phyloP scores from a whole-genome alignment of 1,284 basidiomycete genomes.

The Cutaneotrichosporon sp. region DNA sequence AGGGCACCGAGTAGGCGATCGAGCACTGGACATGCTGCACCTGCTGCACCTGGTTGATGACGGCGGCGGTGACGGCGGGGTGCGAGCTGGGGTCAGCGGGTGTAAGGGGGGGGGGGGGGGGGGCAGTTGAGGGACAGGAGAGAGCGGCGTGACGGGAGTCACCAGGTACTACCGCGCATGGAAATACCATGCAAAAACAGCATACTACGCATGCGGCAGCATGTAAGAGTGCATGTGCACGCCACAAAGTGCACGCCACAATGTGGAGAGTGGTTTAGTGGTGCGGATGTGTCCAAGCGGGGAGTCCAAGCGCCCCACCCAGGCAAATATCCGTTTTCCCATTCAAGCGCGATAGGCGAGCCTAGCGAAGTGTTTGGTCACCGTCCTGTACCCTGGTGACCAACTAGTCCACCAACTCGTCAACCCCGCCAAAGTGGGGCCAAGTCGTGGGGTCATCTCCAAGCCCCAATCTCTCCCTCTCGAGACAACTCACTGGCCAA shows the following conservation, averaged over 20 bases:
- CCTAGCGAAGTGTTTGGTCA: neutral
- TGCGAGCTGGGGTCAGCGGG: conserved; percentile 62
- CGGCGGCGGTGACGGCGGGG: conserved; percentile 76
- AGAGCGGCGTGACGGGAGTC: neutral
- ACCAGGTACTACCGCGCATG: neutral
- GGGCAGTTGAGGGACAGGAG: conserved; percentile 25
- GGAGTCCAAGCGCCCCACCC: too few species aligned
- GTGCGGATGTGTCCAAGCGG: neutral
- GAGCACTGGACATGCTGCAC: conserved; percentile 70
- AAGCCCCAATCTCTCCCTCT: neutral
- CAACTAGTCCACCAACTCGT: too few species aligned
- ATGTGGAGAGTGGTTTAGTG: neutral
- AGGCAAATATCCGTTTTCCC: conserved; percentile 6
- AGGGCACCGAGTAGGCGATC: conserved; percentile 24
- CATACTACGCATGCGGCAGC: neutral
- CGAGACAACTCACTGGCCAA: conserved; percentile 21
- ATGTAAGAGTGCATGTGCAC: too few species aligned
- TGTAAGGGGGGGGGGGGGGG: neutral
- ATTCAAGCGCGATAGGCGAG: conserved; percentile 7
- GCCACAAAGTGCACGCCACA: too few species aligned
- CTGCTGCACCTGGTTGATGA: conserved; percentile 76
- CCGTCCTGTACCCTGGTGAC: neutral
- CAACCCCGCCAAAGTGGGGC: too few species aligned
- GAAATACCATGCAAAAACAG: neutral
- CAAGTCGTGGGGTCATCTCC: too few species aligned